These are phyloP conservation scores for Raphanus hybrid DNA, from an alignment of 441 rosid genomes.

Conservation along the genomic window DNA sequence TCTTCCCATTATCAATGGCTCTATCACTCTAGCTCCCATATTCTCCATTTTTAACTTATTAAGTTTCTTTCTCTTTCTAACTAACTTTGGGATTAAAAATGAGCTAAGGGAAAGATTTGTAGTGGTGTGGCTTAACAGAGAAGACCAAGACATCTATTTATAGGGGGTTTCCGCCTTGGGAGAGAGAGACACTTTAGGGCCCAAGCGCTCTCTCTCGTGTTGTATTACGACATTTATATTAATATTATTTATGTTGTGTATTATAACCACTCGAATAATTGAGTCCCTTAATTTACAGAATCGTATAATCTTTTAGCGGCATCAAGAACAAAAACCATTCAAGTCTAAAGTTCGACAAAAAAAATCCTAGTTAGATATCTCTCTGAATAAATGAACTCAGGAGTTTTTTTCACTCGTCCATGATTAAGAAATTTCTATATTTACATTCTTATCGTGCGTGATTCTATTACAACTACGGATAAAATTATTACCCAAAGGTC, in stretches of 20 bases:
- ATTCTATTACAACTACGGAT: slow-evolving; percentile 34
- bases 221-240: background rate
- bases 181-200: slow-evolving; percentile 20
- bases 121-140: slow-evolving; percentile 36
- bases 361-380: background rate
- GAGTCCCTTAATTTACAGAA: slow-evolving; percentile 10
- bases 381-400: background rate
- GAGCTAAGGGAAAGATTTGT: slow-evolving; percentile 19
- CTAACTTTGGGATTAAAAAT: background rate
- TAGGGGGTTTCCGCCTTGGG: slow-evolving; percentile 23
- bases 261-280: background rate
- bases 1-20: slow-evolving; percentile 70
- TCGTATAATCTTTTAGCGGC: slow-evolving; percentile 11
- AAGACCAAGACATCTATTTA: slow-evolving; percentile 32
- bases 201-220: background rate
- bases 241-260: background rate
- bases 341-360: background rate
- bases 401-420: background rate
- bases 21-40: slow-evolving; percentile 40
- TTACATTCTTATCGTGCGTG: background rate
- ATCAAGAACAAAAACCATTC: slow-evolving; percentile 10
- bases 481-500: slow-evolving; percentile 38
- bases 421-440: slow-evolving; percentile 17
- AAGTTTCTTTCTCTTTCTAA: background rate
- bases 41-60: slow-evolving; percentile 29